These are phyloP conservation scores for Lactifluus echinatus DNA, from an alignment of 768 basidiomycete species.

Conservation along the genomic window DNA sequence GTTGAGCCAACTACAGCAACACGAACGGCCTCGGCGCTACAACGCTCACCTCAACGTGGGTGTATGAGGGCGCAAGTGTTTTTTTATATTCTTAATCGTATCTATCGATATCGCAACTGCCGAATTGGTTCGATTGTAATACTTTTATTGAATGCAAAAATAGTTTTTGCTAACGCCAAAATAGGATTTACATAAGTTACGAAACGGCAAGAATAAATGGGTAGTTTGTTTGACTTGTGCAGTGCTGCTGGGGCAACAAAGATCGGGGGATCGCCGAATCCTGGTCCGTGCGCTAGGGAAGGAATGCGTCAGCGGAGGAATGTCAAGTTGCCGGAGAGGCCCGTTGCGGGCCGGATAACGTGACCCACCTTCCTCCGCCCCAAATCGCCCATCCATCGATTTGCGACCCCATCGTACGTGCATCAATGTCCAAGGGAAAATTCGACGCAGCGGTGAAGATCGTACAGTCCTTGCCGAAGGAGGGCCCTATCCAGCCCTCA, in stretches of 20 bases:
- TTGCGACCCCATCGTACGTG: neutral
- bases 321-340: neutral
- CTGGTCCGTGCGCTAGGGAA: neutral
- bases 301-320: neutral
- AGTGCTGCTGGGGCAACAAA: neutral
- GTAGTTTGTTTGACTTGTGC: conserved; percentile 1
- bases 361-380: neutral
- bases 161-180: neutral
- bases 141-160: neutral
- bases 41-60: neutral
- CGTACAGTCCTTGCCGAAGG: conserved; percentile 61
- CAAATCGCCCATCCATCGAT: neutral
- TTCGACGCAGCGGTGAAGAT: conserved; percentile 71
- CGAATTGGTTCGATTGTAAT: neutral
- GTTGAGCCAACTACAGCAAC: neutral
- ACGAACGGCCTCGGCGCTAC: neutral
- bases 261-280: neutral
- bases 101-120: neutral
- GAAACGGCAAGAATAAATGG: neutral
- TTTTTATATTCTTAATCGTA: too few relatives aligned
- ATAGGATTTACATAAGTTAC: neutral
- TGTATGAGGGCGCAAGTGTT: neutral
- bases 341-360: neutral
- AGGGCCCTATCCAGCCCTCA: conserved; percentile 68
- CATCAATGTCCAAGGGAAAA: conserved; percentile 35